phyloP scores from a whole-genome alignment of 202 grass and related monocot species.

The Alloteropsis angusta region DNA sequence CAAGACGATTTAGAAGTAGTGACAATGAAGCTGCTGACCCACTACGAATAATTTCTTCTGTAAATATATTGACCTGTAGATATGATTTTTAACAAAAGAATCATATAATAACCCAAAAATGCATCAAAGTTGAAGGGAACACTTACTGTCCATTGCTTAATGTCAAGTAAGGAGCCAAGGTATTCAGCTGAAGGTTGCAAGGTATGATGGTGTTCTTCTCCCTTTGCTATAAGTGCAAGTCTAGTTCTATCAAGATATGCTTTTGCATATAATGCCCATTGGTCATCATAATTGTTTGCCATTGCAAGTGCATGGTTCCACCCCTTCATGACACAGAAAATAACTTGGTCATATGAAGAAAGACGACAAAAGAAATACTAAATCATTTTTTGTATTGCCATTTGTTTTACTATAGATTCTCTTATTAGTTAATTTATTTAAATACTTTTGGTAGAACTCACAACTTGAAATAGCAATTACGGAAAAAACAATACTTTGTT shows the following conservation, averaged over 20 bases:
- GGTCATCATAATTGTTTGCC: slow-evolving; percentile 50
- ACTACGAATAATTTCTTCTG: slow-evolving; percentile 88
- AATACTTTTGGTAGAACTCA: no score
- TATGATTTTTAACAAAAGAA: background rate
- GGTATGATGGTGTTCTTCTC: slow-evolving; percentile 58
- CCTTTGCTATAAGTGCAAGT: slow-evolving; percentile 71
- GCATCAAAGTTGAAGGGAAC: slow-evolving; percentile 21
- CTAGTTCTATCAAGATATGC: slow-evolving; percentile 82
- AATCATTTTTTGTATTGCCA: background rate
- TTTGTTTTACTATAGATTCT: background rate
- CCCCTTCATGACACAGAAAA: slow-evolving; percentile 39
- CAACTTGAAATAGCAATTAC: no score
- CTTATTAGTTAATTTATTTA: no score
- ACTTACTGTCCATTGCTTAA: slow-evolving; percentile 73
- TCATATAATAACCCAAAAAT: background rate
- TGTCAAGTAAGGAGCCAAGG: slow-evolving; percentile 65
- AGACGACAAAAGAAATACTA: background rate
- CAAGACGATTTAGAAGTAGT: slow-evolving; percentile 76
- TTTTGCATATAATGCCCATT: slow-evolving; percentile 84
- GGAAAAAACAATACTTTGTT: no score
- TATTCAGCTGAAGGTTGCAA: slow-evolving; percentile 83
- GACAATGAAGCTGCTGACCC: slow-evolving; percentile 82
- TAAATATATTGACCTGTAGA: slow-evolving; percentile 65
- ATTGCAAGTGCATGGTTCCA: slow-evolving; percentile 69
- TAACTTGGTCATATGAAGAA: background rate